phyloP scores from a whole-genome alignment of 768 basidiomycete species.

The Tricholoma hemisulphureum region DNA sequence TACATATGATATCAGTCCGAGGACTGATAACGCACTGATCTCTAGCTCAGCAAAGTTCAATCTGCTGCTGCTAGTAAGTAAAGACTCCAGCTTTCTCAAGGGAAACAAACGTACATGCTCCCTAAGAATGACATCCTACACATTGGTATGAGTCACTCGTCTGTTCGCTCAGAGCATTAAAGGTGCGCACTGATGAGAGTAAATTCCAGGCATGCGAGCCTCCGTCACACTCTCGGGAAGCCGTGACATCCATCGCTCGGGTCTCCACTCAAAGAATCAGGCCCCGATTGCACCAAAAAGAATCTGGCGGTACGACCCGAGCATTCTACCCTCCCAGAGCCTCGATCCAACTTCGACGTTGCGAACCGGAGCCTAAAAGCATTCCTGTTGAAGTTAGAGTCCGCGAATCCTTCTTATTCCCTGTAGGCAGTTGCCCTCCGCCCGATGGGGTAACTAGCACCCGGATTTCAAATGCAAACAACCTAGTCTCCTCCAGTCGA shows the following conservation, averaged over 20 bases:
- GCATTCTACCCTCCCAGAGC: too few species aligned
- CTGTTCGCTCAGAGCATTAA: background rate
- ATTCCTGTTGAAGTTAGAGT: too few species aligned
- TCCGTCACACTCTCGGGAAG: conserved; percentile 29
- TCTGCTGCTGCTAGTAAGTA: conserved; percentile 23
- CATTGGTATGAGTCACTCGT: background rate
- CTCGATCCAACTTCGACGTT: too few species aligned
- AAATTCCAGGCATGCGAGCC: conserved; percentile 37
- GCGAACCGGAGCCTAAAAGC: too few species aligned
- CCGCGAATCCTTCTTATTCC: too few species aligned
- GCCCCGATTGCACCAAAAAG: too few species aligned
- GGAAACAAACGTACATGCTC: conserved; percentile 29
- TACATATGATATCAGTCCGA: background rate
- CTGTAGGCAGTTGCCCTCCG: too few species aligned
- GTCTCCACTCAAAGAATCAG: conserved; percentile 40
- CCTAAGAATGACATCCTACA: conserved; percentile 36
- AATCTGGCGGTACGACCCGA: too few species aligned
- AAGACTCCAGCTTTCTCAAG: too few species aligned
- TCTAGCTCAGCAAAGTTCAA: conserved; percentile 47
- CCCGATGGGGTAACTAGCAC: conserved; percentile 38
- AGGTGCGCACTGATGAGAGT: conserved; percentile 32
- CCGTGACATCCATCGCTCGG: conserved; percentile 38
- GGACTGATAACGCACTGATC: conserved; percentile 33
- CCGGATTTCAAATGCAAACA: conserved; percentile 55
- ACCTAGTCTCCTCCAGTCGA: conserved; percentile 59